Conservation (phyloP, 2,329 filamentous ascomycete genomes). For the Colletotrichum limetticola region DNA sequence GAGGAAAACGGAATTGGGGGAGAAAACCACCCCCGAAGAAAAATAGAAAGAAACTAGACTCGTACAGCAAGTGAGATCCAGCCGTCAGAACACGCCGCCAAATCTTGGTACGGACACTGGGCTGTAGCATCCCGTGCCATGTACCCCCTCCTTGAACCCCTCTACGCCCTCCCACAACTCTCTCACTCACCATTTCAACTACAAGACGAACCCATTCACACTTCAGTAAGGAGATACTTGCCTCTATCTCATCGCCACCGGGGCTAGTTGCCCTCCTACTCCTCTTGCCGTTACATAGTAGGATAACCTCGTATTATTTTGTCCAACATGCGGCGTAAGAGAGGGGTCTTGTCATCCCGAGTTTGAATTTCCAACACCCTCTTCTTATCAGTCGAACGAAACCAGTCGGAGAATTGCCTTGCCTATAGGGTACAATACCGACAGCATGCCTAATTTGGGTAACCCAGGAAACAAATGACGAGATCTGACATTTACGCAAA, state of each 20-base stretch:
- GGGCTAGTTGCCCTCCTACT: not conserved
- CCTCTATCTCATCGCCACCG: slow-evolving; percentile 1
- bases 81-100: slow-evolving; percentile 26
- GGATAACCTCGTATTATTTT: not conserved
- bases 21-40: no score
- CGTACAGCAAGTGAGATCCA: slow-evolving; percentile 23
- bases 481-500: not conserved
- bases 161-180: not conserved
- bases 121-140: not conserved
- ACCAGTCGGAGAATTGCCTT: not conserved
- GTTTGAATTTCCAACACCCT: not conserved
- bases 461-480: not conserved
- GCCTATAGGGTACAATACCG: not conserved
- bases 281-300: not conserved
- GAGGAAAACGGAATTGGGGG: not conserved
- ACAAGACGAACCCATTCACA: slow-evolving; percentile 6
- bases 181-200: no score
- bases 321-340: not conserved
- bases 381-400: not conserved
- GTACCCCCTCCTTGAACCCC: slow-evolving; percentile 8
- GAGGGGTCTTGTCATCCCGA: not conserved
- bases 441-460: not conserved
- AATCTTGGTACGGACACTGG: slow-evolving; percentile 20
- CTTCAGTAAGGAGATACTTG: not conserved
- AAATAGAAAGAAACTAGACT: not conserved